These are phyloP conservation scores for Tetracentron sinense DNA, from an alignment of 164 flowering plant genomes.

Conservation along the genomic window DNA sequence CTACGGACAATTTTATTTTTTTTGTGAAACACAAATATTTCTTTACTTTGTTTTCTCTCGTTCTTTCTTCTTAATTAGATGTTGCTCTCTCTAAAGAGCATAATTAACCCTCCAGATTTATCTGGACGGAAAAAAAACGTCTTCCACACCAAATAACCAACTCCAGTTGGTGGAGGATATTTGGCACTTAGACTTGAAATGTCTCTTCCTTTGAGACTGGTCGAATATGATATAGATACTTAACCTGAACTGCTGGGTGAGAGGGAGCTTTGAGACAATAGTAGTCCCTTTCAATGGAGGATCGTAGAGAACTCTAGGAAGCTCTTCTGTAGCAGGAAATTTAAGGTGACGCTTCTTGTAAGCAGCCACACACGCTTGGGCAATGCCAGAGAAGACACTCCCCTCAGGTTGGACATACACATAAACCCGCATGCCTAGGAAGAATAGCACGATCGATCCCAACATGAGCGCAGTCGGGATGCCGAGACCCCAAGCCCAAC, in stretches of 20 bases:
- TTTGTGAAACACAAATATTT: too few relatives aligned
- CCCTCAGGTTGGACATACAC: constrained; percentile 62
- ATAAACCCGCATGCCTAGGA: constrained; percentile 57
- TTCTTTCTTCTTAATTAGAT: too few relatives aligned
- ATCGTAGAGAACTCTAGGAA: constrained; percentile 7
- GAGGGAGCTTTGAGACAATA: constrained; percentile 11
- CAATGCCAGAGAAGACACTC: constrained; percentile 57
- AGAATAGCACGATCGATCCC: constrained; percentile 47
- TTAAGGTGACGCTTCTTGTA: constrained; percentile 49
- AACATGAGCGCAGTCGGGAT: constrained; percentile 63
- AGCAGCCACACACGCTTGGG: constrained; percentile 54
- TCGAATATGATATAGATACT: background rate
- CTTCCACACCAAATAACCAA: too few relatives aligned
- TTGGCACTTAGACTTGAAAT: too few relatives aligned
- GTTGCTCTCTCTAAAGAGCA: too few relatives aligned
- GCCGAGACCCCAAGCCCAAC: constrained; percentile 76
- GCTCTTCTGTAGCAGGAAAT: constrained; percentile 16
- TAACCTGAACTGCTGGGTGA: constrained; percentile 21
- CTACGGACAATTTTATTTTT: too few relatives aligned
- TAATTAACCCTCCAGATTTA: too few relatives aligned
- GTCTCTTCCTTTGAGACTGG: too few relatives aligned
- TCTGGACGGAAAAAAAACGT: too few relatives aligned
- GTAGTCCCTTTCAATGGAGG: constrained; percentile 5
- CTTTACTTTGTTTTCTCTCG: too few relatives aligned
- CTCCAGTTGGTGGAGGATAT: too few relatives aligned